Base-by-base conservation (phyloP, 2,329 filamentous ascomycete genomes). In the Sporothrix brunneoviolacea region DNA sequence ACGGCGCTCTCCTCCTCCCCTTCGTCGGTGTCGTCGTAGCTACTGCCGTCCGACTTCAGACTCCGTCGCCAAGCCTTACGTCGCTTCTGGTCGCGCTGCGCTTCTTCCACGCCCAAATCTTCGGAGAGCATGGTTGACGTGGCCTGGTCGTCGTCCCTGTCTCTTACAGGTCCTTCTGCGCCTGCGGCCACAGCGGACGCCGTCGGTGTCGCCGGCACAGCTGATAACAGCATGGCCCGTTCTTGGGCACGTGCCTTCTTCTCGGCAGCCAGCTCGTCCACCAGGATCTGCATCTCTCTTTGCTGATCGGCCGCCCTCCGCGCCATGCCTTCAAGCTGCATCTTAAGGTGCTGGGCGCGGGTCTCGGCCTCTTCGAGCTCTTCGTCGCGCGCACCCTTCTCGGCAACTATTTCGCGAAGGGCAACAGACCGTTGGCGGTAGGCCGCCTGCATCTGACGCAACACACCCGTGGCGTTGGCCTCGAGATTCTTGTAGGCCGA, bases 401-500 rank as follows among this genome's bases (percentile, higher is more conserved):
- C 79, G 8, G 71, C 70, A 27, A 69, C 68, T 9, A 79, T 57
- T 37, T 82, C 78, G 10, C 67, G 67, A 2, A 79, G 62, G n/a
- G 73, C 68, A 0, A 68, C 55, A 5, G 75, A 73, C 21, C 75
- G 76, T 48, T 72, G 64, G 42, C 76, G 75, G 61, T 83, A 84
- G 27, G 80, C 80, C 10, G 64, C 65, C 58, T 84, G 82, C 56
- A 83, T 75, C 60, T 70, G 75, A 19, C 66, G 68, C 21, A 84
- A 62, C 4, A 83, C 64, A 4, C 76, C 75, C 4, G 69, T 67
- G 3, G 82, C 81, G 51, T 79, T 80, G 55, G 68, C 64, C 52
- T 79, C 77, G n/a, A 83, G 68, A 60, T 79, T 82, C 61, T 80
- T 81, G 65, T 75, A 84, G 9, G 76, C 74, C 0, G 76, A 70